Percentiles rank a stretch among this genome's conserved stretches.
These are phyloP conservation scores for Spizellomyces punctatus DNA, from an alignment of 192 early-diverging fungal species.

Conservation along the genomic window DNA sequence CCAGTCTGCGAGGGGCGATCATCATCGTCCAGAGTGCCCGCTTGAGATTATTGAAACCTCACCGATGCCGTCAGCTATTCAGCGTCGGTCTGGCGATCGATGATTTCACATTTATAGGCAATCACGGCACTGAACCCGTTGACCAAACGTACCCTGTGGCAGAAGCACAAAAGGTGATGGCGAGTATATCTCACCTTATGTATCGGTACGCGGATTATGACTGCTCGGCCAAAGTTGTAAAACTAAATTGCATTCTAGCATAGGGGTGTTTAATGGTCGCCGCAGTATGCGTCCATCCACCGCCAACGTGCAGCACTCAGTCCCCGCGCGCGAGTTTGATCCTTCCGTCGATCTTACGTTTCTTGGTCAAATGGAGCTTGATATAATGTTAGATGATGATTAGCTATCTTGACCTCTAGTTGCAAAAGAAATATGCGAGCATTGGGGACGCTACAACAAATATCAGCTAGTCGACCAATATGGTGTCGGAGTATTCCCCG, in stretches of 20 bases:
- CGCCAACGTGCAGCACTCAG: background rate
- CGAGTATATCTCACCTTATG: background rate
- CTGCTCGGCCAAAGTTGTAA: background rate
- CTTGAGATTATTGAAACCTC: background rate
- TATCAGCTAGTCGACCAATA: too few relatives aligned
- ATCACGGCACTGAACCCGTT: background rate
- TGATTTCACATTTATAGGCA: constrained; percentile 3
- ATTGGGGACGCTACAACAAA: too few relatives aligned
- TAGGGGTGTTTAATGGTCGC: too few relatives aligned
- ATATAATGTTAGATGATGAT: too few relatives aligned
- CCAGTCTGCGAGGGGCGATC: background rate
- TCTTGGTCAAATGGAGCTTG: too few relatives aligned
- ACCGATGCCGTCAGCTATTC: background rate
- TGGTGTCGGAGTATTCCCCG: too few relatives aligned
- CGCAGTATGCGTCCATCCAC: background rate
- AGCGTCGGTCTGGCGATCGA: background rate
- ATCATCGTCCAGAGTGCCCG: background rate
- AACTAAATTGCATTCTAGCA: background rate
- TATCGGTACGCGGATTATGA: background rate
- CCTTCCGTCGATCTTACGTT: too few relatives aligned
- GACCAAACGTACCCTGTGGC: background rate
- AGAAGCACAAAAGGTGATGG: background rate
- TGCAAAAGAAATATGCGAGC: too few relatives aligned
- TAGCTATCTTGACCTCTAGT: too few relatives aligned
- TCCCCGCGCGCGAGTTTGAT: background rate